phyloP scores from a whole-genome alignment of 345 rosid species.

The Citrus cavaleriei region DNA sequence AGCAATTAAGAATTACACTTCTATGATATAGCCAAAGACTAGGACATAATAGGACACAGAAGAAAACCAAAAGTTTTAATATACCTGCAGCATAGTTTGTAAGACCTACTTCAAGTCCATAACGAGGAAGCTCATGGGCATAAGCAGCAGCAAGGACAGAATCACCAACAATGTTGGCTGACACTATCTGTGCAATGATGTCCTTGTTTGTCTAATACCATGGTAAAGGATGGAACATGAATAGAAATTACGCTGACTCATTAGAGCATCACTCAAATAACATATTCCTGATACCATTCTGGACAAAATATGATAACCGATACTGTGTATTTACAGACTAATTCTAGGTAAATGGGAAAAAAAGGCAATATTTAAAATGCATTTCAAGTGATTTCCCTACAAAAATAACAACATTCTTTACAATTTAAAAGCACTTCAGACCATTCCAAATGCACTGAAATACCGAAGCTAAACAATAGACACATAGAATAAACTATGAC shows the following conservation, averaged over 20 bases:
- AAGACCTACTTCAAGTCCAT: slow-evolving; percentile 66
- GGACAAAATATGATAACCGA: background rate
- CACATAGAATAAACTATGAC: background rate
- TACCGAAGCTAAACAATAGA: background rate
- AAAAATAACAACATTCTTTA: too few relatives aligned
- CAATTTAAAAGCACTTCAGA: background rate
- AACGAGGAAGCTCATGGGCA: slow-evolving; percentile 57
- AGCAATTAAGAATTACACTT: background rate
- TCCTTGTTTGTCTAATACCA: slow-evolving; percentile 62
- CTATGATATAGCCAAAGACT: background rate
- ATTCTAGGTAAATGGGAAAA: background rate
- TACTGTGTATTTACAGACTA: background rate
- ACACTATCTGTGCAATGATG: slow-evolving; percentile 51
- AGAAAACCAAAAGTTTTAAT: background rate
- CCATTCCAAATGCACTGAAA: background rate
- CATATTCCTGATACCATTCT: background rate
- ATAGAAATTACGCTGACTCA: background rate
- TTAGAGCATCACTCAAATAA: background rate
- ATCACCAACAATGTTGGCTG: slow-evolving; percentile 61
- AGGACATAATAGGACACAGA: background rate
- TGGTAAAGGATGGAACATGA: slow-evolving; percentile 13
- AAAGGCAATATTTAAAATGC: too few relatives aligned
- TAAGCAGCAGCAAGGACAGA: slow-evolving; percentile 61
- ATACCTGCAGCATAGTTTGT: slow-evolving; percentile 73
- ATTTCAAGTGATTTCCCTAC: background rate